Conservation (phyloP, 2,329 filamentous ascomycete species). For the Amylocarpus encephaloides region DNA sequence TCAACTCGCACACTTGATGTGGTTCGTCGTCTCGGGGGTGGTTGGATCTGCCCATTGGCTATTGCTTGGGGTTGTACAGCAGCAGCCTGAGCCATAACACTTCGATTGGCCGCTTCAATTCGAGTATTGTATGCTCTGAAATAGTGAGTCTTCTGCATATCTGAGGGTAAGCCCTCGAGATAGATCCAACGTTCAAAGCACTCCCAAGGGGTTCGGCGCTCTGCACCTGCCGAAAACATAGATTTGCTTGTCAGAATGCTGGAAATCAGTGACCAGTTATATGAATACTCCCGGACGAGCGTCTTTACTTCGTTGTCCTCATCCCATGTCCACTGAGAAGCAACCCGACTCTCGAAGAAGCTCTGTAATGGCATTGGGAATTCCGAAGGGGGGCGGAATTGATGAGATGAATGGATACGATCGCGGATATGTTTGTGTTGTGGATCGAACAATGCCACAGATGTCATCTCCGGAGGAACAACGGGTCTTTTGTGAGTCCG, state of each 20-base stretch:
- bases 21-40: conserved; percentile 55
- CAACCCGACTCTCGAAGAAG: conserved; percentile 81
- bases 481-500: conserved; percentile 31
- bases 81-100: conserved; percentile 35
- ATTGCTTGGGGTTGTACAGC: conserved; percentile 26
- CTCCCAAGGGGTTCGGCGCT: conserved; percentile 93
- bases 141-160: conserved; percentile 93
- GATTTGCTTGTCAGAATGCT: conserved; percentile 70
- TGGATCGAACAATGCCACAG: conserved; percentile 82
- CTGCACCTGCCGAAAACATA: conserved; percentile 74
- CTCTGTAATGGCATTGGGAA: conserved; percentile 81
- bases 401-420: conserved; percentile 81
- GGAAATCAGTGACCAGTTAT: conserved; percentile 96
- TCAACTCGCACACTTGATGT: conserved; percentile 82
- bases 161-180: conserved; percentile 80
- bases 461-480: conserved; percentile 61
- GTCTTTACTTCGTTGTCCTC: conserved; percentile 87
- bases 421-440: conserved; percentile 88
- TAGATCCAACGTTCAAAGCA: conserved; percentile 97
- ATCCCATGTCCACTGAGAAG: conserved; percentile 84
- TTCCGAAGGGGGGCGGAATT: conserved; percentile 89
- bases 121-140: conserved; percentile 67
- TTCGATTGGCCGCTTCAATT: conserved; percentile 53
- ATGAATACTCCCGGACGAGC: conserved; percentile 85
- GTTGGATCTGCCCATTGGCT: conserved; percentile 42